Percentiles rank a stretch among this genome's conserved stretches.
These are phyloP conservation scores for Sparassis latifolia DNA, from an alignment of 1,284 basidiomycete species.

Conservation along the genomic window DNA sequence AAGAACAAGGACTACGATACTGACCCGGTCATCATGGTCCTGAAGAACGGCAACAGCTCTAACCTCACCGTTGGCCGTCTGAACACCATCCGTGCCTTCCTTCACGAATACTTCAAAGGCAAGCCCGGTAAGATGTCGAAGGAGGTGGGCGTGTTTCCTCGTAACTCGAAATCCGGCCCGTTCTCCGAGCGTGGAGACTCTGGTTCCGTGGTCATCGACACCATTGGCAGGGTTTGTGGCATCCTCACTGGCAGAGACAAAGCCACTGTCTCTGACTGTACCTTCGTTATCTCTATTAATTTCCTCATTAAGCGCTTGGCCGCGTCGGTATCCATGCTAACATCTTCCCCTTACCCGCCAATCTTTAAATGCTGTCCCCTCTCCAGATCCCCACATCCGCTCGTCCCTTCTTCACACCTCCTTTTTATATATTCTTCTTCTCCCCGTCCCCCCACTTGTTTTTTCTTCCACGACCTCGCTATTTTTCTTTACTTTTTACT, in stretches of 20 bases:
- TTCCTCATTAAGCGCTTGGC: conserved; percentile 17
- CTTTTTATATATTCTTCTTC: background rate
- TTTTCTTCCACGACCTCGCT: background rate
- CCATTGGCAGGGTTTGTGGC: conserved; percentile 15
- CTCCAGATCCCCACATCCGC: conserved; percentile 1
- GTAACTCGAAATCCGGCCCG: conserved; percentile 12
- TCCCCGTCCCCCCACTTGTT: background rate
- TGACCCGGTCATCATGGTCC: conserved; percentile 9
- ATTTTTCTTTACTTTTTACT: background rate
- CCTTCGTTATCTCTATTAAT: conserved; percentile 19
- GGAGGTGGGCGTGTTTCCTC: conserved; percentile 17
- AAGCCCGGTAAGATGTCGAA: conserved; percentile 11
- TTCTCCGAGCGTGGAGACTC: conserved; percentile 24
- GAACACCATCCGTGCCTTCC: conserved; percentile 17
- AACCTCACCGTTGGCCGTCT: conserved; percentile 15
- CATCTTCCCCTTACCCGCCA: conserved; percentile 10
- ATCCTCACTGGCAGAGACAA: conserved; percentile 21
- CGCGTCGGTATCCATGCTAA: conserved; percentile 11
- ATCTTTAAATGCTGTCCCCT: conserved; percentile 7
- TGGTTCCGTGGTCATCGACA: conserved; percentile 19
- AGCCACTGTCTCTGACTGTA: conserved; percentile 13
- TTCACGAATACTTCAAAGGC: conserved; percentile 12
- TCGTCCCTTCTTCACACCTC: background rate
- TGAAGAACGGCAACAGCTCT: conserved; percentile 9
- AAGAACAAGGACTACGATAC: conserved; percentile 6